Conservation (phyloP, 176 grass and related monocot genomes). For the Lolium perenne region DNA sequence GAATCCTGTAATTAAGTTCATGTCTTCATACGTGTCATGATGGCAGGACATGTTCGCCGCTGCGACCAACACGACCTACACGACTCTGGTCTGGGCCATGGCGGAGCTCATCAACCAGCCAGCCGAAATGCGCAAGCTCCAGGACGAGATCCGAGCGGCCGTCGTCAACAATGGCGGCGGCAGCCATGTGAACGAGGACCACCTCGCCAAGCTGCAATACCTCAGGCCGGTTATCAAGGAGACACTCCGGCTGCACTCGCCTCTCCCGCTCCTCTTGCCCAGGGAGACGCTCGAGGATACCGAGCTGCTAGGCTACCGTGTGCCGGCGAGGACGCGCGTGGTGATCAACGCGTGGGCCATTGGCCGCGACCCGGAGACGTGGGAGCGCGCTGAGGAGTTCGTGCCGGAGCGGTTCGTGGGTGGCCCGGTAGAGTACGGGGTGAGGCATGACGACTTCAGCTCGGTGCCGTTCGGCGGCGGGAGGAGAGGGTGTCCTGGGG, state of each 20-base stretch:
- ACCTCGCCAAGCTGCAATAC: neutral
- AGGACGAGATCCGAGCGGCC: constrained; percentile 43
- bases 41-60: constrained; percentile 27
- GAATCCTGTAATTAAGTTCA: no score
- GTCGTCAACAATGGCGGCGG: neutral
- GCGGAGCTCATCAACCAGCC: constrained; percentile 49
- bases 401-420: constrained; percentile 47
- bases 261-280: constrained; percentile 30
- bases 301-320: constrained; percentile 26
- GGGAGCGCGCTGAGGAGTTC: constrained; percentile 57
- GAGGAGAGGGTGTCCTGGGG: constrained; percentile 56
- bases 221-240: constrained; percentile 50
- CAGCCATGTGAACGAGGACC: constrained; percentile 30
- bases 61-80: neutral
- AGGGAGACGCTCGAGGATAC: constrained; percentile 45
- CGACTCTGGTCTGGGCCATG: constrained; percentile 35
- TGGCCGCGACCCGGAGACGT: constrained; percentile 36
- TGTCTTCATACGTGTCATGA: neutral
- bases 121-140: constrained; percentile 35
- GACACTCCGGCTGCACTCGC: constrained; percentile 52
- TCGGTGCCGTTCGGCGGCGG: constrained; percentile 63
- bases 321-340: constrained; percentile 45
- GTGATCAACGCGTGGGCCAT: constrained; percentile 62
- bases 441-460: constrained; percentile 49
- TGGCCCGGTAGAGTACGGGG: neutral